Percentiles rank a stretch among this genome's conserved stretches.
Conservation (phyloP, 2,329 filamentous ascomycete species). For the Ophiocordyceps sinensis region DNA sequence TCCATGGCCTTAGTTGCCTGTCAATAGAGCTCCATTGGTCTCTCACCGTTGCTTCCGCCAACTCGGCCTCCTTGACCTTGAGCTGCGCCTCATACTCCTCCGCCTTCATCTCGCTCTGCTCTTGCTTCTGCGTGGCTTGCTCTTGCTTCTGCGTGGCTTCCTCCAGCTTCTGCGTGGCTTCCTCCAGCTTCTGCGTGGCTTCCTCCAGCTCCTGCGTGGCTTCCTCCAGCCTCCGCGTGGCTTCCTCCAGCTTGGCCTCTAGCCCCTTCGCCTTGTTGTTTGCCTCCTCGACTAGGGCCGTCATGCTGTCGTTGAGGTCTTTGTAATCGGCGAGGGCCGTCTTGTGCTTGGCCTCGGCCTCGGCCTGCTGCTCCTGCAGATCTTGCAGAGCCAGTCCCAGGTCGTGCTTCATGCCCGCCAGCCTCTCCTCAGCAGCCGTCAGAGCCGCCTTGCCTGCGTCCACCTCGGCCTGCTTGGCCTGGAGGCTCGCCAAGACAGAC, state of each 20-base stretch:
- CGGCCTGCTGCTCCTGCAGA: slow-evolving; percentile 35
- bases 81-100: slow-evolving; percentile 38
- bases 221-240: slow-evolving; percentile 29
- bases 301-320: slow-evolving; percentile 49
- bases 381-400: slow-evolving; percentile 36
- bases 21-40: not conserved
- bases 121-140: slow-evolving; percentile 28
- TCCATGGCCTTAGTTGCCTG: not conserved
- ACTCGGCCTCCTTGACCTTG: slow-evolving; percentile 49
- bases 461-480: slow-evolving; percentile 21
- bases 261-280: slow-evolving; percentile 36
- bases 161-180: slow-evolving; percentile 32
- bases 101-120: slow-evolving; percentile 31
- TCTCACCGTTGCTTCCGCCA: slow-evolving; percentile 43
- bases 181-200: slow-evolving; percentile 32
- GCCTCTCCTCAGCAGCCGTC: slow-evolving; percentile 19
- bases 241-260: slow-evolving; percentile 32
- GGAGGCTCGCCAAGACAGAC: slow-evolving; percentile 15
- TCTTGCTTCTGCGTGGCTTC: no score
- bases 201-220: slow-evolving; percentile 34
- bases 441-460: slow-evolving; percentile 20
- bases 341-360: slow-evolving; percentile 36
- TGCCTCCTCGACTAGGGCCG: slow-evolving; percentile 43
- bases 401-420: slow-evolving; percentile 21
- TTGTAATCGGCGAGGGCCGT: slow-evolving; percentile 45